A percentile compares a stretch with the other conserved stretches of the same genome.
Evolutionary conservation across 768 basidiomycete species (phyloP).

Genomic region (Boletus edulis): DNA sequence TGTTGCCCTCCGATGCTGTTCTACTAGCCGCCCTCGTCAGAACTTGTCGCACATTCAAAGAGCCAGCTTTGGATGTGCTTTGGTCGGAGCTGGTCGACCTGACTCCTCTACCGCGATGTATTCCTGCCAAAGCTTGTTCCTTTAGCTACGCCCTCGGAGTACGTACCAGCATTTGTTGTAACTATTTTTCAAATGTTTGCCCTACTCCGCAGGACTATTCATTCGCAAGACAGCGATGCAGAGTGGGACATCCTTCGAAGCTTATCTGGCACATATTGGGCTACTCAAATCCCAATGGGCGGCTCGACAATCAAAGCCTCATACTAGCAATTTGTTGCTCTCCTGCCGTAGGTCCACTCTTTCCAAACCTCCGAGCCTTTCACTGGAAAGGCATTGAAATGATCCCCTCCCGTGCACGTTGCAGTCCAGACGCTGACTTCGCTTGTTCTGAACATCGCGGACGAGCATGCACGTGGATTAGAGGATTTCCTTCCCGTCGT

Average conservation of each 20-base stretch:
- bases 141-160: background rate
- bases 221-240: background rate
- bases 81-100: background rate
- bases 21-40: background rate
- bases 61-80: background rate
- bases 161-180: background rate
- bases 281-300: background rate
- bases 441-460: background rate
- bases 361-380: background rate
- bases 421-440: background rate
- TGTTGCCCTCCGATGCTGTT: background rate
- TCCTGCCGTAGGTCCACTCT: background rate
- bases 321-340: background rate
- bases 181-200: background rate
- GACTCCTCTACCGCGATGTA: background rate
- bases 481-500: too few relatives aligned
- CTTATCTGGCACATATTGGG: background rate
- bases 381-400: background rate
- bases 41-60: background rate
- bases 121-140: background rate
- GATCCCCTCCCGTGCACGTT: background rate
- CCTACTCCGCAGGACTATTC: background rate
- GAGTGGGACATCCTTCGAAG: constrained; percentile 6
- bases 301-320: background rate
- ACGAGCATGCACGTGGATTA: too few relatives aligned